phyloP scores from a whole-genome alignment of 225 moss, liverwort and hornwort species.

The Marchantia polymorpha region DNA sequence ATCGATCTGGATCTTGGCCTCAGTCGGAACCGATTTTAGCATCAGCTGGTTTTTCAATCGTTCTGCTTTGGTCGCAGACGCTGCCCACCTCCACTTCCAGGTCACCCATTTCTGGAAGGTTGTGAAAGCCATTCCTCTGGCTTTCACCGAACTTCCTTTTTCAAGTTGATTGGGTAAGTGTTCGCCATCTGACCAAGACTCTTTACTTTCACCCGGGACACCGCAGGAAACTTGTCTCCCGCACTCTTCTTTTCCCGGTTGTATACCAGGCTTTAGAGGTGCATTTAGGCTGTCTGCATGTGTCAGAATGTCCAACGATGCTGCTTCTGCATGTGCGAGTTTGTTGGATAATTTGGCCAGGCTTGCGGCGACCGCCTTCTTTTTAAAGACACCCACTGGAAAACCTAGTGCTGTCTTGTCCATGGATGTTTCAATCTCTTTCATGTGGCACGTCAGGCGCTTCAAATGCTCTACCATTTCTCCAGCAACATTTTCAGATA shows the following conservation, averaged over 20 bases:
- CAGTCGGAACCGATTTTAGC: background rate
- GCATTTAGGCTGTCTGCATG: conserved; percentile 15
- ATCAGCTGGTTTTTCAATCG: conserved; percentile 33
- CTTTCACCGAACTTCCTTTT: conserved; percentile 17
- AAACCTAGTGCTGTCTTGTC: conserved; percentile 37
- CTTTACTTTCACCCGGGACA: conserved; percentile 11
- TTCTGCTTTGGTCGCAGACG: conserved; percentile 61
- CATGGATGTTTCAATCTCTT: conserved; percentile 62
- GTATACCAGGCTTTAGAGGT: background rate
- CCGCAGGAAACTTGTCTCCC: conserved; percentile 35
- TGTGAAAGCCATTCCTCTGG: conserved; percentile 28
- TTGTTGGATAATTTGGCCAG: conserved; percentile 43
- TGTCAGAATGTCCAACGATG: conserved; percentile 28
- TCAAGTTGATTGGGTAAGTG: background rate
- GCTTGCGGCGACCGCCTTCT: conserved; percentile 26
- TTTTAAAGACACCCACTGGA: conserved; percentile 25
- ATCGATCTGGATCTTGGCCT: background rate
- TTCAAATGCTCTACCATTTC: conserved; percentile 70
- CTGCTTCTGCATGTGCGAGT: conserved; percentile 41
- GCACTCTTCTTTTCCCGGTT: conserved; percentile 21
- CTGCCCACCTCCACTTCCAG: conserved; percentile 96
- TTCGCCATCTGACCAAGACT: conserved; percentile 5
- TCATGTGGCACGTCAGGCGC: conserved; percentile 63
- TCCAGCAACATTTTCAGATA: conserved; percentile 59
- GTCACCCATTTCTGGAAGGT: conserved; percentile 52